Evolutionary conservation across 2,329 filamentous ascomycete species (phyloP).

Genomic region (Cadophora gregata): DNA sequence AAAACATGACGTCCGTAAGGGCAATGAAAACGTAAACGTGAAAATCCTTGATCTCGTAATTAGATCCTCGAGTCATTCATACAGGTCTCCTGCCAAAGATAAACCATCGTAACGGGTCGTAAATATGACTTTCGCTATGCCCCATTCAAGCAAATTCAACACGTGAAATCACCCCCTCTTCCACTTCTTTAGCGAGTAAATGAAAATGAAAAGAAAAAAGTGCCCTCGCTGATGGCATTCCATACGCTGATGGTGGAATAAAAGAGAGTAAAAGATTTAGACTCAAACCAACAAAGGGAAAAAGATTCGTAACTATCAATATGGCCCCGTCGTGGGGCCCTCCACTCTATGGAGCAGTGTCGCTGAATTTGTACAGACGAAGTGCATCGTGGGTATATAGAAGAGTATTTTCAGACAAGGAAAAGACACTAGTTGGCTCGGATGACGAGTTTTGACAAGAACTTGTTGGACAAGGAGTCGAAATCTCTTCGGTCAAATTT

Average conservation of each 20-base stretch:
- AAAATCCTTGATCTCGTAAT: conserved; percentile 42
- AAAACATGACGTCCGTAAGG: conserved; percentile 34
- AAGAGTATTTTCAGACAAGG: conserved; percentile 35
- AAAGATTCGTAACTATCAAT: conserved; percentile 25
- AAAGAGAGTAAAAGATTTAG: conserved; percentile 29
- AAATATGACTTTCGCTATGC: conserved; percentile 42
- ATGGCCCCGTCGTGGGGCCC: conserved; percentile 20
- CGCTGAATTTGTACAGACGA: conserved; percentile 41
- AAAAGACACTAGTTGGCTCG: conserved; percentile 73
- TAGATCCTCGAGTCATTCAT: conserved; percentile 36
- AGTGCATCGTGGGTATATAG: conserved; percentile 42
- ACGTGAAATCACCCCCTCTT: background rate
- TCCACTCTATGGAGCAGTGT: conserved; percentile 34
- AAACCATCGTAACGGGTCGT: conserved; percentile 37
- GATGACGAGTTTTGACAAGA: conserved; percentile 94
- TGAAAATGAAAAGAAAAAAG: conserved; percentile 22
- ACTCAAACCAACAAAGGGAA: conserved; percentile 35
- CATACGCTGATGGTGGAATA: conserved; percentile 26
- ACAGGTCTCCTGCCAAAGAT: conserved; percentile 36
- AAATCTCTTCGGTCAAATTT: conserved; percentile 93
- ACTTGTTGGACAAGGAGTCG: conserved; percentile 95
- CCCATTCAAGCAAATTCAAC: conserved; percentile 27
- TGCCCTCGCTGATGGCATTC: conserved; percentile 35
- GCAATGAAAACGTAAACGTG: conserved; percentile 28
- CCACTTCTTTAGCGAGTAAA: background rate